Base-by-base conservation (phyloP, 2,329 filamentous ascomycete species). In the Polytolypa hystricis region DNA sequence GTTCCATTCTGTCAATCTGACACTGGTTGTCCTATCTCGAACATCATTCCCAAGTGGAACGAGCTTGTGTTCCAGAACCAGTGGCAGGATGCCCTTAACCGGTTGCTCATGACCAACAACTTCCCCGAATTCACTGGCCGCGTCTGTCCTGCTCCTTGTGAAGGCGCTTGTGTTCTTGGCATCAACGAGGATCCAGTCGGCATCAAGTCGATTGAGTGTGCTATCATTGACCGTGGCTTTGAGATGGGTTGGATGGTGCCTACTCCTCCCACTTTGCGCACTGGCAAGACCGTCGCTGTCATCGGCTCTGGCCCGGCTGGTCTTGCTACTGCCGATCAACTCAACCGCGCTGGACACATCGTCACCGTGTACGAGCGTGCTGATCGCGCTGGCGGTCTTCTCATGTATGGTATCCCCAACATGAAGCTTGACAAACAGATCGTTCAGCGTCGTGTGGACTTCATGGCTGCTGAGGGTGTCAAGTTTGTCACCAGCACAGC, bases 391-490 rank as follows among this genome's bases (percentile, higher is more conserved):
- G 89, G 89, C 64, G 89, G 89, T 61, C 71, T 96, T 38, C 75
- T 96, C 53, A 95, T 95, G 89, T 95, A 96, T 57, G 89, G 89
- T 49, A 96, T 96, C 49, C 89, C 89, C 48, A 96, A 96, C 71
- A 96, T 96, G 89, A 96, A 96, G 71, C 81, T 96, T 28, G 89
- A 96, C 69, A 96, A 96, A 74, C 85, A 85, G 56, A 79, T 95
- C 45, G 89, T 96, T 42, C 89, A 95, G 71, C 83, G 89, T 35
- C 83, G 89, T 60, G 86, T 91, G 33, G 84, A 95, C 62, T 86
- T 96, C 63, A 89, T 95, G 84, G 84, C 82, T 37, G 74, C 79
- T 3, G 89, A 95, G 64, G 89, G 89, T 33, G 67, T 95, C 55
- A 71, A 73, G 35, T 94, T 93, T 66, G 77, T 84, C 62, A 82